Conservation (phyloP, 805 yeast genomes). For the Tetrapisispora pingtungensis region DNA sequence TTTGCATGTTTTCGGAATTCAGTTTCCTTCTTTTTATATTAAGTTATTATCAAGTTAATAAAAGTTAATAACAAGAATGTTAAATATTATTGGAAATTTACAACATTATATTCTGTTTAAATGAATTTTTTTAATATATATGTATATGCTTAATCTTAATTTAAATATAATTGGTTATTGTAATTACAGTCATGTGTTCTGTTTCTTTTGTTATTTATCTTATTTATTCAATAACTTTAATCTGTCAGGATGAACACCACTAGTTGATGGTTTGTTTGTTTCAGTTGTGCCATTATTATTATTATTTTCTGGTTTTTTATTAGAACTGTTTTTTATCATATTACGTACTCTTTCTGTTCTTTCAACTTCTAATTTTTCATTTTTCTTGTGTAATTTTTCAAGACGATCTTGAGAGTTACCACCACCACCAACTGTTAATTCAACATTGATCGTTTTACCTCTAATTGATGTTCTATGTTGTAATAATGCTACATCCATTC, state of each 20-base stretch:
- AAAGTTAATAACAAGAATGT: too few relatives aligned
- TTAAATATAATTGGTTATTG: too few relatives aligned
- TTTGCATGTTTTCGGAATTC: too few relatives aligned
- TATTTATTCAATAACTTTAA: constrained; percentile 26
- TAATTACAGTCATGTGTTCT: too few relatives aligned
- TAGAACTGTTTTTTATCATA: constrained; percentile 34
- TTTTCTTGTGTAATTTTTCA: constrained; percentile 68
- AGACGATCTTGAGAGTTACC: constrained; percentile 68
- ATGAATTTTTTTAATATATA: too few relatives aligned
- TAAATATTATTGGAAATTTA: too few relatives aligned
- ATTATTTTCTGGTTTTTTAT: constrained; percentile 27
- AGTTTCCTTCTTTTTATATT: too few relatives aligned
- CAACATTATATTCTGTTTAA: too few relatives aligned
- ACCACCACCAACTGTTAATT: constrained; percentile 96
- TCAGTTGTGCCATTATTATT: constrained; percentile 3
- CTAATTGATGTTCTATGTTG: constrained; percentile 68
- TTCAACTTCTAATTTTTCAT: constrained; percentile 63
- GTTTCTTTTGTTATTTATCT: not conserved
- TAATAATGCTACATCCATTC: constrained; percentile 75
- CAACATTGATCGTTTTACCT: constrained; percentile 81
- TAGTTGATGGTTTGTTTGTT: constrained; percentile 9
- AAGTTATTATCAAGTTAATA: too few relatives aligned
- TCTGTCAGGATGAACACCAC: constrained; percentile 54
- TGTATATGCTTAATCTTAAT: too few relatives aligned
- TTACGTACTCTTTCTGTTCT: constrained; percentile 47